phyloP scores from a whole-genome alignment of 306 rosid genomes.

The Delonix regia region DNA sequence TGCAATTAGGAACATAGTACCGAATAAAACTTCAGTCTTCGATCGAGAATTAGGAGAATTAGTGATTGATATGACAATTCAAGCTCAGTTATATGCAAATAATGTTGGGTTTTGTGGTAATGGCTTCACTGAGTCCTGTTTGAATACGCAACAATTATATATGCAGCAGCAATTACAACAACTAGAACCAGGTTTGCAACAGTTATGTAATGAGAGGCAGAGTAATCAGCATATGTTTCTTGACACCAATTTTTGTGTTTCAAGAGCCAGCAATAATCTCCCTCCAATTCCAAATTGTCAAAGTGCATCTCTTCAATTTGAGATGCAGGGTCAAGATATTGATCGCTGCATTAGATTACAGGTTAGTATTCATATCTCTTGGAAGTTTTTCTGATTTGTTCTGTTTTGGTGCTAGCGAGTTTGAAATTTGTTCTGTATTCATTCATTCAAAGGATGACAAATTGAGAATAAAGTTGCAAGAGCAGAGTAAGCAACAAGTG shows the following conservation, averaged over 20 bases:
- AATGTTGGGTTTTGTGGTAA: neutral
- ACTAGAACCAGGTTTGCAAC: too few species aligned
- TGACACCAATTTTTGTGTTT: neutral
- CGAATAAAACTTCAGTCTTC: too few species aligned
- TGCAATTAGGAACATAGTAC: too few species aligned
- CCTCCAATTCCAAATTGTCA: conserved; percentile 15
- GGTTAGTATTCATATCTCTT: conserved; percentile 40
- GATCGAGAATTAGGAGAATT: too few species aligned
- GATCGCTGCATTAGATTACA: conserved; percentile 56
- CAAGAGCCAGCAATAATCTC: neutral
- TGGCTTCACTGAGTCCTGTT: neutral
- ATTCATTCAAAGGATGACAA: too few species aligned
- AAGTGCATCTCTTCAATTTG: conserved; percentile 30
- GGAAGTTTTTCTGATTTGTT: neutral
- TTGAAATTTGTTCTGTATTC: too few species aligned
- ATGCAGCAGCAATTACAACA: too few species aligned
- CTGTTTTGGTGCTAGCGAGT: neutral
- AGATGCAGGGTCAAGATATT: conserved; percentile 48
- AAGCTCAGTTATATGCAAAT: conserved; percentile 46
- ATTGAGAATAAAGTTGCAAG: conserved; percentile 53
- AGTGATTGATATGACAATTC: conserved; percentile 52
- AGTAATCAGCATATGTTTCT: neutral
- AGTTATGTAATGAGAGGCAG: neutral
- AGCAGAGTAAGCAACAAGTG: conserved; percentile 57
- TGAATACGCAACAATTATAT: neutral